Evolutionary conservation across 352 stramenopile species (phyloP).

Genomic region (Saprolegnia diclina): DNA sequence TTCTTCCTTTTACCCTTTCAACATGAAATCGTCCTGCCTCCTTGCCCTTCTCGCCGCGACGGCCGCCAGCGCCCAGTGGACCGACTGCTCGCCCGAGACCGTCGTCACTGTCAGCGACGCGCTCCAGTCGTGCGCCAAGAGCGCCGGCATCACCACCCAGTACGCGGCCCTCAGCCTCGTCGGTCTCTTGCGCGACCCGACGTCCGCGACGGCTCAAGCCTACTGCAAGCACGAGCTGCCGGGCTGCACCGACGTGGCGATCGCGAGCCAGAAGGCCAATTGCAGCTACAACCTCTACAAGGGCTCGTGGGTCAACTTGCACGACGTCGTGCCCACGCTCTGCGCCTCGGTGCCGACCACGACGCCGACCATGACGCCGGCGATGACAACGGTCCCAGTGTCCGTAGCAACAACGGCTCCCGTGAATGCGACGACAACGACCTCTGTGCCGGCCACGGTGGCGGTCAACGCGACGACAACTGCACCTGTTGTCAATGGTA

Average conservation of each 20-base stretch:
- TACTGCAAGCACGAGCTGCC: constrained; percentile 2
- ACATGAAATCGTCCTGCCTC: constrained; percentile 1
- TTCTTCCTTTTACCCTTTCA: background rate
- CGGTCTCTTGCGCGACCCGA: constrained; percentile 1
- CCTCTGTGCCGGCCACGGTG: no score
- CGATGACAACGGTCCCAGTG: no score
- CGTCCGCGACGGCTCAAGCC: background rate
- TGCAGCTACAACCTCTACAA: constrained; percentile 9
- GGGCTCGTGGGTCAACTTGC: constrained; percentile 8
- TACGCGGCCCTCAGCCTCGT: background rate
- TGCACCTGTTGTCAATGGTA: no score
- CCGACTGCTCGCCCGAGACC: background rate
- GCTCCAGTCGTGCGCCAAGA: background rate
- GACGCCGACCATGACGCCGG: no score
- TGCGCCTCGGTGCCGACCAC: no score
- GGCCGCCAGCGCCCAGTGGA: constrained; percentile 1
- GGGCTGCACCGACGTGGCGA: background rate
- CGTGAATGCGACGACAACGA: no score
- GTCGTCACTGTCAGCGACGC: background rate
- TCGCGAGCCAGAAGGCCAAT: background rate
- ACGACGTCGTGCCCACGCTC: background rate
- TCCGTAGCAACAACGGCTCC: no score
- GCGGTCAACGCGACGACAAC: no score
- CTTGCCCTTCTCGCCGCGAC: background rate
- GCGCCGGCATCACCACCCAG: background rate